Base-by-base conservation (phyloP, 163 green algal genomes). In the Chlamydomonas reinhardtii region DNA sequence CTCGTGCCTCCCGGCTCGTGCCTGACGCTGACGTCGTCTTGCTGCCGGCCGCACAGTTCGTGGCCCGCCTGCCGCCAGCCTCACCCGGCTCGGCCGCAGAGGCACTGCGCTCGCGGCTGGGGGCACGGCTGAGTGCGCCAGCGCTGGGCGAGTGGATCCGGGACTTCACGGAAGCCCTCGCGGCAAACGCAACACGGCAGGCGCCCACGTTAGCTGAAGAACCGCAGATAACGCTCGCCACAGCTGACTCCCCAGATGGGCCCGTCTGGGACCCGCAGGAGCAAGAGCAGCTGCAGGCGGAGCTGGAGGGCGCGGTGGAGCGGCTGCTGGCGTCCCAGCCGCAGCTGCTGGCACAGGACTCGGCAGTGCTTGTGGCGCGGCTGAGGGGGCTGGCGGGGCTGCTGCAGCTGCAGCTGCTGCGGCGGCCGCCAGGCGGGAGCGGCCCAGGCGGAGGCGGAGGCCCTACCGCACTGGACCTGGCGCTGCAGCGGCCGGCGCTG, bases 301-400 rank as follows among this genome's bases (percentile, higher is more conserved):
- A n/a, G 73, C 27, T 78, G 48, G 73, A 78, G 73, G 9, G 1
- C 29, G 9, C 37, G 48, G 48, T 78, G 43, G 73, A 78, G 29
- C 29, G 29, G 8, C 43, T 78, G 73, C 14, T 78, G 48, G 14
- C 73, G 2, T n/a, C 73, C 15, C 73, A 78, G 73, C 73, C 73
- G 14, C 73, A 78, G n/a, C 73, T 78, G 48, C 73, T 78, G 73
- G 73, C 73, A 15, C 73, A 78, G 2, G 73, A 78, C 73, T 66
- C 73, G 34, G 19, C 65, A 43, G 73, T 78, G 48, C 48, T 78
- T 1, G 73, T 48, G 29, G 43, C 73, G 1, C 43, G 73, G 27
- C 27, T 78, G 43, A 48, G 73, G 29, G 27, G 73, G 2, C 73
- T 78, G 73, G 73, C 73, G 48, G 27, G 8, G 15, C 15, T 66